These are phyloP conservation scores for Epichloe scottii DNA, from an alignment of 2,329 filamentous ascomycete species.

Conservation along the genomic window DNA sequence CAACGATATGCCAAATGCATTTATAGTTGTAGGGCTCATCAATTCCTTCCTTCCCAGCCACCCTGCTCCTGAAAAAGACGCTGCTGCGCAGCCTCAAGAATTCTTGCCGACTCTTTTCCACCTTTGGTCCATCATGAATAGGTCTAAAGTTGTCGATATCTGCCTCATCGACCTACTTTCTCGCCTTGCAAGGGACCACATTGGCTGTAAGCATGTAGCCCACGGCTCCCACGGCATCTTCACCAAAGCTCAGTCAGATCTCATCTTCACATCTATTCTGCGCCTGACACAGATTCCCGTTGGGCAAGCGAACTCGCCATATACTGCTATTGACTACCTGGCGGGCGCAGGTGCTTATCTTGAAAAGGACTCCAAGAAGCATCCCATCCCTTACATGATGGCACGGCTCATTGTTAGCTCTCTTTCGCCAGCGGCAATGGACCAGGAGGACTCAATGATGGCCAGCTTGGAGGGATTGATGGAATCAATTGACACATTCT, in stretches of 20 bases:
- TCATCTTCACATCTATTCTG: conserved; percentile 85
- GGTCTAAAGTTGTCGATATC: conserved; percentile 77
- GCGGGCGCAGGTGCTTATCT: conserved; percentile 76
- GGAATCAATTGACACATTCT: conserved; percentile 94
- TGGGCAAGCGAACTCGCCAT: conserved; percentile 87
- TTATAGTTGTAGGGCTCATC: conserved; percentile 78
- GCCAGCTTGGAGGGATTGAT: conserved; percentile 81
- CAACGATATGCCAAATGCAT: conserved; percentile 82
- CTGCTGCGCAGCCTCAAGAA: conserved; percentile 72
- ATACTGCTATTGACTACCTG: conserved; percentile 71
- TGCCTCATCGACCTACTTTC: conserved; percentile 86
- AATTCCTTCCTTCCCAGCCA: conserved; percentile 82
- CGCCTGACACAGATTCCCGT: conserved; percentile 91
- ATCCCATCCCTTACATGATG: conserved; percentile 83
- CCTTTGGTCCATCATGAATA: conserved; percentile 83
- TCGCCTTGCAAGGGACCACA: conserved; percentile 69
- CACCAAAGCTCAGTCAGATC: conserved; percentile 77
- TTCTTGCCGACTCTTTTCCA: conserved; percentile 94
- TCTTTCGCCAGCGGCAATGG: conserved; percentile 70
- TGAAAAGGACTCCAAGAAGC: conserved; percentile 86
- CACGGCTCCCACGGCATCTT: conserved; percentile 87
- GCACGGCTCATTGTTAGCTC: conserved; percentile 90
- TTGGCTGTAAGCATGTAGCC: conserved; percentile 60
- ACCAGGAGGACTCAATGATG: conserved; percentile 66
- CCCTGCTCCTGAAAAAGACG: conserved; percentile 57